Percentiles rank a stretch among this genome's conserved stretches.
Conservation (phyloP, 306 rosid genomes). For the Prunus armeniaca region DNA sequence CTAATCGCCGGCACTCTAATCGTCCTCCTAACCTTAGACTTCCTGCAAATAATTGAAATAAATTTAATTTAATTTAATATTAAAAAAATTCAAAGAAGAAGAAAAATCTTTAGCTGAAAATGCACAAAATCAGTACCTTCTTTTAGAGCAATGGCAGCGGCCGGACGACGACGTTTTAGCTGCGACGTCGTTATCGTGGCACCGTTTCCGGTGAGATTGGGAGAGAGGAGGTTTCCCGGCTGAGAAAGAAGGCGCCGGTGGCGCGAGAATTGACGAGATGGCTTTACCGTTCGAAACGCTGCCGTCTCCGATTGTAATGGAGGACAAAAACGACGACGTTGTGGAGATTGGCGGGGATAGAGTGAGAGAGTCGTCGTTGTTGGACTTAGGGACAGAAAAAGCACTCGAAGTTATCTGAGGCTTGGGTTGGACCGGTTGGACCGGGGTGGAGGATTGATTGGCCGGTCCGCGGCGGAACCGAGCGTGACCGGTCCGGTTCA, state of each 20-base stretch:
- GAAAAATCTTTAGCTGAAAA: background rate
- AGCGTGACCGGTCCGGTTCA: conserved; percentile 84
- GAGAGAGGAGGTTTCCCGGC: conserved; percentile 67
- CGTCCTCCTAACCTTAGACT: conserved; percentile 46
- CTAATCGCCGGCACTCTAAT: conserved; percentile 69
- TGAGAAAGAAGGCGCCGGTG: conserved; percentile 29
- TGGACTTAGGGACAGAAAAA: background rate
- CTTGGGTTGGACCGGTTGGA: background rate
- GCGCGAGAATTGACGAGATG: conserved; percentile 29
- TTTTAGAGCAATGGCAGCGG: conserved; percentile 70
- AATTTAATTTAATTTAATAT: background rate
- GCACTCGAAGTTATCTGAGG: background rate
- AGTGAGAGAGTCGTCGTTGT: conserved; percentile 30
- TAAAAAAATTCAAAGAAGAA: background rate
- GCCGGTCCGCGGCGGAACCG: conserved; percentile 80
- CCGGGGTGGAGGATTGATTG: background rate
- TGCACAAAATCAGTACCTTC: conserved; percentile 45
- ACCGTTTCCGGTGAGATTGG: conserved; percentile 43
- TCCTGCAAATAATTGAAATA: conserved; percentile 27
- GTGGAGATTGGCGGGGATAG: conserved; percentile 55
- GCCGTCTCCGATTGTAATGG: conserved; percentile 61
- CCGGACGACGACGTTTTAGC: conserved; percentile 42
- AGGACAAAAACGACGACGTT: conserved; percentile 59
- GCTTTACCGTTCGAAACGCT: conserved; percentile 67
- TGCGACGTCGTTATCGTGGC: conserved; percentile 29